Percentiles rank a stretch among this genome's conserved stretches.
Conservation (phyloP, 352 stramenopile genomes). For the Phytophthora cryptogea region DNA sequence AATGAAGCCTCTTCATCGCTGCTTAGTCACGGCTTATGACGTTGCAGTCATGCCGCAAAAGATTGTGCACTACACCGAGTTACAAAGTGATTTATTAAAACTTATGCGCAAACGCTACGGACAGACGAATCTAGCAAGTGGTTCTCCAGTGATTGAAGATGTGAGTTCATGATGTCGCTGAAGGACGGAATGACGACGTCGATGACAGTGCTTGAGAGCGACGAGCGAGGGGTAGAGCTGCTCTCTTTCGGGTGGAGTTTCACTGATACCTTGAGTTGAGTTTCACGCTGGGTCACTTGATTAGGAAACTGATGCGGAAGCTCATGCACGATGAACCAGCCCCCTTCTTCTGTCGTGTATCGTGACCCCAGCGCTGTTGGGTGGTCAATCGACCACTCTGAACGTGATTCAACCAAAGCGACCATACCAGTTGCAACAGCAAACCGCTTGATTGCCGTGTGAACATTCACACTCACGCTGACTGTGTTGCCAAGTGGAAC, state of each 20-base stretch:
- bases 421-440: constrained; percentile 7
- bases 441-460: constrained; percentile 21
- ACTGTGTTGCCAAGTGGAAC: constrained; percentile 7
- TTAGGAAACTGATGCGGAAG: not conserved
- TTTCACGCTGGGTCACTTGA: constrained; percentile 3
- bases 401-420: constrained; percentile 17
- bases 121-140: constrained; percentile 7
- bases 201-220: constrained; percentile 19
- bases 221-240: not conserved
- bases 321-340: constrained; percentile 19
- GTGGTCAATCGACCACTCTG: constrained; percentile 22
- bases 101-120: not conserved
- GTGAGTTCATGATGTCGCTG: constrained; percentile 18
- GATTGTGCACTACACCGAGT: too few species aligned
- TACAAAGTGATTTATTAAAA: not conserved
- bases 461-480: constrained; percentile 11
- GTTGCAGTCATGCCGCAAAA: too few species aligned
- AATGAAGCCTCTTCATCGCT: too few species aligned
- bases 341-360: constrained; percentile 20
- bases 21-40: too few species aligned
- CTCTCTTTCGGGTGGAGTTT: constrained; percentile 16
- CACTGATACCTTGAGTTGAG: constrained; percentile 16
- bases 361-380: not conserved
- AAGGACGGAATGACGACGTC: constrained; percentile 26
- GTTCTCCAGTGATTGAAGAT: constrained; percentile 18